Evolutionary conservation across 306 rosid genomes (phyloP).

Genomic region (Albizia julibrissin): DNA sequence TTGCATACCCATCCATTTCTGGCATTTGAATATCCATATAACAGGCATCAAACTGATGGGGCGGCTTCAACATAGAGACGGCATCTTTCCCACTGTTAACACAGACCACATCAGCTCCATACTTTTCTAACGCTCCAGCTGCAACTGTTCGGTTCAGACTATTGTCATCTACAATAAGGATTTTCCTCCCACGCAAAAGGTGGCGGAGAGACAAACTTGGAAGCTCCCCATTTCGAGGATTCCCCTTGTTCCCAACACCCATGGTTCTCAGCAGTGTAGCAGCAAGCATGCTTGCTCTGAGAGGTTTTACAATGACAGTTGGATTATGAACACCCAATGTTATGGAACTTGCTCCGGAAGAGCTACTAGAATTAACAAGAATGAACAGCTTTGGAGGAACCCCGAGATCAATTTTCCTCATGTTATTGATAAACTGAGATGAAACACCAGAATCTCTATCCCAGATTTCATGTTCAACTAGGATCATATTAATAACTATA

Average conservation of each 20-base stretch:
- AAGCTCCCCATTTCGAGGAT: conserved; percentile 69
- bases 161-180: conserved; percentile 90
- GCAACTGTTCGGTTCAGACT: conserved; percentile 88
- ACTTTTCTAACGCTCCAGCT: conserved; percentile 83
- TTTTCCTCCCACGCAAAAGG: conserved; percentile 79
- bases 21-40: no score
- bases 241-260: conserved; percentile 70
- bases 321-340: conserved; percentile 45
- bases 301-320: conserved; percentile 70
- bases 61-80: conserved; percentile 69
- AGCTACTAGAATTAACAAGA: no score
- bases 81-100: conserved; percentile 78
- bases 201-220: conserved; percentile 67
- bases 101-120: conserved; percentile 91
- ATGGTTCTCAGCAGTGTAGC: conserved; percentile 79
- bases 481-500: conserved; percentile 51
- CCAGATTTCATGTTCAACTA: conserved; percentile 88
- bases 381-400: no score
- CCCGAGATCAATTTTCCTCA: no score
- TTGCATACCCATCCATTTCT: no score
- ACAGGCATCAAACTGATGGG: conserved; percentile 87
- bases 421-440: no score
- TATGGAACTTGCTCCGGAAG: conserved; percentile 38
- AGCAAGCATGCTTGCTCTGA: conserved; percentile 93
- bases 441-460: conserved; percentile 57